These are phyloP conservation scores for Rhinocladiella mackenziei DNA, from an alignment of 2,329 filamentous ascomycete species.

Conservation along the genomic window DNA sequence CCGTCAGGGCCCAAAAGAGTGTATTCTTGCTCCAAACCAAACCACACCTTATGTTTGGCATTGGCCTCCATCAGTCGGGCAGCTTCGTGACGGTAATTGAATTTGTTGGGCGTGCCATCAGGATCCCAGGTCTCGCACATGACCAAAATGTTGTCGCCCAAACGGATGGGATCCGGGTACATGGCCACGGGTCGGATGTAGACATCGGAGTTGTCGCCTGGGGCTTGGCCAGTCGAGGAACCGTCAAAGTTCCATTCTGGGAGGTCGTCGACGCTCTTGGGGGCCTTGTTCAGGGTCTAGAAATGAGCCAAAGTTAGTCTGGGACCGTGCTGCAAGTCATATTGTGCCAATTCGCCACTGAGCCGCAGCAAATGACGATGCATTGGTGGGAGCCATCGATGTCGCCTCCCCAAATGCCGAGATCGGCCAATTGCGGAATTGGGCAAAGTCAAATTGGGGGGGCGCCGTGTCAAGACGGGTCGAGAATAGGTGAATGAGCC, in stretches of 20 bases:
- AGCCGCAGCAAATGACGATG: conserved; percentile 9
- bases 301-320: conserved; percentile 18
- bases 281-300: conserved; percentile 61
- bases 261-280: conserved; percentile 59
- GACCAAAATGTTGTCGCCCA: conserved; percentile 86
- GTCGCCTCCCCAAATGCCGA: conserved; percentile 16
- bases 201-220: conserved; percentile 93
- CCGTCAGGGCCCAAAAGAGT: conserved; percentile 81
- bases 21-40: conserved; percentile 97
- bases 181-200: conserved; percentile 88
- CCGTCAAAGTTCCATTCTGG: conserved; percentile 82
- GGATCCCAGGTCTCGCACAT: conserved; percentile 92
- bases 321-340: conserved; percentile 16
- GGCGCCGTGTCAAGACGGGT: conserved; percentile 14
- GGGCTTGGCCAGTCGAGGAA: conserved; percentile 86
- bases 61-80: conserved; percentile 85
- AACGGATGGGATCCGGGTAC: conserved; percentile 88
- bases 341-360: conserved; percentile 23
- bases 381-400: conserved; percentile 10
- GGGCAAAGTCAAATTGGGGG: conserved; percentile 7
- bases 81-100: conserved; percentile 93
- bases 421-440: conserved; percentile 17
- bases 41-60: conserved; percentile 83
- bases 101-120: conserved; percentile 95
- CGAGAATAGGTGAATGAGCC: conserved; percentile 14